Base-by-base conservation (phyloP, 352 stramenopile genomes). In the Peronospora tabacina region DNA sequence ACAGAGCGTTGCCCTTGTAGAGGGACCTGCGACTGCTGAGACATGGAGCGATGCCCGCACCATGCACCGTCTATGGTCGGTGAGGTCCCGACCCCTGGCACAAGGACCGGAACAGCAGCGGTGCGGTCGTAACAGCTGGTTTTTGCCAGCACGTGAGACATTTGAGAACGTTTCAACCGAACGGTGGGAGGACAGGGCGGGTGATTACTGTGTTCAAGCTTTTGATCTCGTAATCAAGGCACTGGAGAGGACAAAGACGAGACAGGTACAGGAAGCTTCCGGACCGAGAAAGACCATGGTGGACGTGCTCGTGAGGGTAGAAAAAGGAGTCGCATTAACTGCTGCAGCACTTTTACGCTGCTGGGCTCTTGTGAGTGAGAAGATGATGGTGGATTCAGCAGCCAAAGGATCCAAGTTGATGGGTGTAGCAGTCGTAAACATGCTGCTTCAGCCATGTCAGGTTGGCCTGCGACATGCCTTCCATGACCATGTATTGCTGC, bases 401-500 rank as follows among this genome's bases (percentile, higher is more conserved):
- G 40, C 53, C 5, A 61, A 55, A 9, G 30, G 54, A 42, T 22
- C 52, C 15, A 57, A 24, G 34, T 15, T 58, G 15, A 57, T 67
- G 41, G 47, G 49, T 13, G 63, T 72, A 8, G 43, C 44, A 1
- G 43, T 72, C 28, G 61, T 80, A 16, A 80, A 81, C 26, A 44
- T 44, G 8, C 9, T 73, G 29, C 49, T 81, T 9, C 70, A 77
- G 29, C 52, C 61, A 26, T 33, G 39, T 3, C 48, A 26, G 24
- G 35, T 75, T 9, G 64, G 64, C 1, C 54, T 56, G 28, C 46
- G 52, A 10, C 70, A 81, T 49, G 36, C 52, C 8, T 75, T 75
- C 43, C 70, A 81, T 47, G 42, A 66, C 9, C 70, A 81, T 55
- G 34, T 49, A 8, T 33, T 81, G 38, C 35, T 75, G 12, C 43